A percentile compares a stretch with the other conserved stretches of the same genome.
phyloP scores from a whole-genome alignment of 345 rosid genomes.

The Eucalyptus tenuipes region DNA sequence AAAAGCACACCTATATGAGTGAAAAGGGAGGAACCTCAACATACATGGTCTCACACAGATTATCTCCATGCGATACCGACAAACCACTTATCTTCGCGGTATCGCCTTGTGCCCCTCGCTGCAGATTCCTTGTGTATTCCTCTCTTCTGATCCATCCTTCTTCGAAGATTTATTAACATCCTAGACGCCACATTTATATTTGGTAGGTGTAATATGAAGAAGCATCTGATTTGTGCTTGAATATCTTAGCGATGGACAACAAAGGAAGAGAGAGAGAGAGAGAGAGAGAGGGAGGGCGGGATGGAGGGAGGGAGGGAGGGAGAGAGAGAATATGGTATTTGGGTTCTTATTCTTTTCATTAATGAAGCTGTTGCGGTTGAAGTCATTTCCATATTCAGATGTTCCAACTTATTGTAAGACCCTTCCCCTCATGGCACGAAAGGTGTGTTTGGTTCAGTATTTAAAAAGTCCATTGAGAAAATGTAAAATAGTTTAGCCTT shows the following conservation, averaged over 20 bases:
- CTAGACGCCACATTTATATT: not conserved
- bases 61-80: not conserved
- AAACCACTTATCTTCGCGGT: not conserved
- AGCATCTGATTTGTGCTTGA: not conserved
- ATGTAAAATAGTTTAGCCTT: no score
- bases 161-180: not conserved
- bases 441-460: no score
- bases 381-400: not conserved
- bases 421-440: not conserved
- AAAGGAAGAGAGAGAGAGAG: not conserved
- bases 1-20: not conserved
- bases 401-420: not conserved
- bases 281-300: not conserved
- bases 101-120: not conserved
- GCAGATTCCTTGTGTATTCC: not conserved
- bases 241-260: not conserved
- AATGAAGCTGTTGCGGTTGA: not conserved
- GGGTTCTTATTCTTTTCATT: not conserved
- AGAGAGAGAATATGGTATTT: constrained; percentile 12
- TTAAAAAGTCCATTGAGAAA: no score
- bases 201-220: not conserved
- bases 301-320: not conserved
- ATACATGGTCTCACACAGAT: not conserved
- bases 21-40: not conserved
- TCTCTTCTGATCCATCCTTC: not conserved